Evolutionary conservation across 2,329 filamentous ascomycete species (phyloP).

Genomic region (Penicillium sp.): DNA sequence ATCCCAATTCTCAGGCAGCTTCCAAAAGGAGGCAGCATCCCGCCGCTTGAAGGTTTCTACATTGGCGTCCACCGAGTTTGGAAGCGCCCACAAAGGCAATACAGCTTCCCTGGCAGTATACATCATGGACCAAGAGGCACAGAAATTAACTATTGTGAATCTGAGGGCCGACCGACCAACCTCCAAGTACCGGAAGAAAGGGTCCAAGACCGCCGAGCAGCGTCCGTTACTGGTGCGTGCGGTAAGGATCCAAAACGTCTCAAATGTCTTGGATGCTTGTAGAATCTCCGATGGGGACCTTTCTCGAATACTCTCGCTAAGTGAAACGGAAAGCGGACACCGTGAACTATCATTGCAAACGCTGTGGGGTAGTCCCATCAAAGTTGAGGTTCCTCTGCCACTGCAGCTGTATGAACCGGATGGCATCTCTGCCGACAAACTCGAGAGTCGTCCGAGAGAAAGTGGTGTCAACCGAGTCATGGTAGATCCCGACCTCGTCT

Average conservation of each 20-base stretch:
- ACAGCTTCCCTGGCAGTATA: slow-evolving; percentile 44
- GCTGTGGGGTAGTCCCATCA: slow-evolving; percentile 64
- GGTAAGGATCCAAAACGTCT: slow-evolving; percentile 49
- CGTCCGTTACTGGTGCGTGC: slow-evolving; percentile 29
- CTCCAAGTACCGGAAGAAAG: slow-evolving; percentile 25
- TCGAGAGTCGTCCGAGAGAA: slow-evolving; percentile 46
- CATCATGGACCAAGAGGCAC: slow-evolving; percentile 61
- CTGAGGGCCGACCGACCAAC: slow-evolving; percentile 47
- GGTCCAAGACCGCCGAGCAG: slow-evolving; percentile 20
- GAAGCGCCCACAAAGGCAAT: slow-evolving; percentile 26
- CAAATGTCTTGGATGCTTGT: slow-evolving; percentile 64
- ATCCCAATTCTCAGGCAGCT: slow-evolving; percentile 40
- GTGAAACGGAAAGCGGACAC: slow-evolving; percentile 54
- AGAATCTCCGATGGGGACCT: slow-evolving; percentile 59
- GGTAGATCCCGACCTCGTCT: slow-evolving; percentile 34
- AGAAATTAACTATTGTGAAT: slow-evolving; percentile 58
- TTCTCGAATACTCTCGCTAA: slow-evolving; percentile 61
- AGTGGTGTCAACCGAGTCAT: slow-evolving; percentile 41
- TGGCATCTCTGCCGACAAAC: slow-evolving; percentile 50
- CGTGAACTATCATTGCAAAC: slow-evolving; percentile 64
- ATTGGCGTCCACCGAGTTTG: slow-evolving; percentile 43
- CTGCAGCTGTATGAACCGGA: slow-evolving; percentile 54
- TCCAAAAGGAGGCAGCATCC: slow-evolving; percentile 20
- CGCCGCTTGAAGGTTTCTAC: slow-evolving; percentile 51
- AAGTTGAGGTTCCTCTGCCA: slow-evolving; percentile 52